Base-by-base conservation (phyloP, 2,329 filamentous ascomycete genomes). In the Talaromyces atroroseus region DNA sequence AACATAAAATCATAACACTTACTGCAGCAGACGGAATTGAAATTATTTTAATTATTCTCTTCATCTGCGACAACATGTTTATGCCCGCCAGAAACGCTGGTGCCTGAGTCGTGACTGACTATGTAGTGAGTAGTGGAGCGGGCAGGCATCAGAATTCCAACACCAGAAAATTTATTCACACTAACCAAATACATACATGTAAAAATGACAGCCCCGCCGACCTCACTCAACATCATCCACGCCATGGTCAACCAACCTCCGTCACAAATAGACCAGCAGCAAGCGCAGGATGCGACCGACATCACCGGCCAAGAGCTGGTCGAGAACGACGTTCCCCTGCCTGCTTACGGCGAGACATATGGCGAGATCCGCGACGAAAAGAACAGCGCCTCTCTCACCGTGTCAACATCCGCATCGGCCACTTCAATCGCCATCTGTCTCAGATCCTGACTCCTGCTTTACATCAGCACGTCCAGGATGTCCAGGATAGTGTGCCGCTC, bases 321-420 rank as follows among this genome's bases (percentile, higher is more conserved):
- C 12, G 49, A 23, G 24, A 38, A 52, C 23, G 21, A 52, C 6
- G 6, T 45, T 8, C 49, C 38, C 4, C n/a, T n/a, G n/a, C 49
- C 49, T 45, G 49, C 49, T 45, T 52, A 52, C 24, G 49, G 49
- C 16, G 24, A 52, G 18, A 45, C 45, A 1, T 52, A 52, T 21
- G 38, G 49, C 24, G 49, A 52, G 24, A 45, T 52, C 24, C 6
- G 8, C 12, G n/a, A 52, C 24, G 49, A 38, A 6, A 38, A 12
- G 7, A 52, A 38, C 24, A 52, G 38, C 32, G 49, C 49, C 24
- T 12, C 23, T 45, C n/a, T 52, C 38, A 52, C 49, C 49, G 49
- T 44, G 20, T 52, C 23, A 52, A 52, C 49, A 52, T 52, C 24
- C 49, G 49, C 49, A 52, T 52, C 24, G 34, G n/a, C 20, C 38